Percentiles rank a stretch among this genome's conserved stretches.
Conservation (phyloP, 2,329 filamentous ascomycete species). For the Pestalotiopsis sp. region DNA sequence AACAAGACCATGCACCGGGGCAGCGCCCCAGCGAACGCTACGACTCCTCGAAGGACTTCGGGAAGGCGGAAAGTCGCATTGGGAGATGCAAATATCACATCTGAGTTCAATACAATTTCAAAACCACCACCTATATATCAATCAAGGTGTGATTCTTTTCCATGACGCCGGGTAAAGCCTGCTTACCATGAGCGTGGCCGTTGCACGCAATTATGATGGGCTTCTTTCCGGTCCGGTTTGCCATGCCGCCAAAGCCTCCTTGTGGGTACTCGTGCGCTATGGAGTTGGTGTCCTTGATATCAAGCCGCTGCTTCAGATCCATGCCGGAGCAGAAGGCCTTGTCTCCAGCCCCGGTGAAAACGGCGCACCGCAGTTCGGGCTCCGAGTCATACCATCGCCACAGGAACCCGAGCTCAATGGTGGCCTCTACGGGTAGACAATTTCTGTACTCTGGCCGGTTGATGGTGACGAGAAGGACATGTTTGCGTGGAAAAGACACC, state of each 20-base stretch:
- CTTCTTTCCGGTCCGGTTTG: slow-evolving; percentile 35
- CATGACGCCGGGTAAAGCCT: no score
- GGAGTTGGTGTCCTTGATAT: slow-evolving; percentile 29
- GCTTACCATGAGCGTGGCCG: slow-evolving; percentile 32
- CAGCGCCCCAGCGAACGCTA: slow-evolving; percentile 58
- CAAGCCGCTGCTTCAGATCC: slow-evolving; percentile 51
- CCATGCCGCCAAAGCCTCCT: slow-evolving; percentile 37
- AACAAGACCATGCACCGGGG: slow-evolving; percentile 46
- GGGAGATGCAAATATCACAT: slow-evolving; percentile 58
- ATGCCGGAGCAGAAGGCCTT: slow-evolving; percentile 56
- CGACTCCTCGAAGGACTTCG: slow-evolving; percentile 60
- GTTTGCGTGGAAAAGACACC: slow-evolving; percentile 41
- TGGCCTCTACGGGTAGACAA: slow-evolving; percentile 38
- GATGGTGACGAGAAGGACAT: slow-evolving; percentile 46
- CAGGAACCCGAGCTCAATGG: slow-evolving; percentile 43
- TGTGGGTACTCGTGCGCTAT: slow-evolving; percentile 34
- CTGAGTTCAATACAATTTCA: slow-evolving; percentile 45
- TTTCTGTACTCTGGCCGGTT: slow-evolving; percentile 45
- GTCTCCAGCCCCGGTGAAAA: slow-evolving; percentile 53
- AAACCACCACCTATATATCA: slow-evolving; percentile 29
- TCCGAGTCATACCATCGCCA: slow-evolving; percentile 55
- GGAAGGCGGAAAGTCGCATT: slow-evolving; percentile 58
- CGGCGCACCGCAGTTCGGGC: slow-evolving; percentile 48
- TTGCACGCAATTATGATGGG: slow-evolving; percentile 35
- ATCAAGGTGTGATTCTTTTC: background rate